These are phyloP conservation scores for Mycena indigotica DNA, from an alignment of 768 basidiomycete species.

Conservation along the genomic window DNA sequence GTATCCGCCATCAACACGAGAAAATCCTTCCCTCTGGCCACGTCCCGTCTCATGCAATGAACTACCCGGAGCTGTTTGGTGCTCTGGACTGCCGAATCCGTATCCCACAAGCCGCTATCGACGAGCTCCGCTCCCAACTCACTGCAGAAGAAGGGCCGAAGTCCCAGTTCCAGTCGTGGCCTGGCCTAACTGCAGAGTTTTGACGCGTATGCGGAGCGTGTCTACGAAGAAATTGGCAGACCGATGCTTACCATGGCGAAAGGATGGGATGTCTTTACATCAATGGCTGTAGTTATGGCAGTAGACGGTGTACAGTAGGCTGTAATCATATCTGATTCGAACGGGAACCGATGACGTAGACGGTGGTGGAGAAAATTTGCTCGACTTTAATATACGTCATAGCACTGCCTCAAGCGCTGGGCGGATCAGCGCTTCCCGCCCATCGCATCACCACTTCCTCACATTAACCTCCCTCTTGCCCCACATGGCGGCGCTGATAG, in stretches of 20 bases:
- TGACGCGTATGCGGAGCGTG: background rate
- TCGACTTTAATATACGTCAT: too few species aligned
- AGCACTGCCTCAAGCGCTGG: too few species aligned
- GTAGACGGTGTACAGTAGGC: too few species aligned
- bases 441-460: too few species aligned
- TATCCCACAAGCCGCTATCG: constrained; percentile 13
- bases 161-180: background rate
- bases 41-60: constrained; percentile 11
- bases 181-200: constrained; percentile 10
- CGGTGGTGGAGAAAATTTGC: too few species aligned
- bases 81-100: constrained; percentile 16
- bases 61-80: constrained; percentile 10
- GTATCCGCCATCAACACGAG: constrained; percentile 19
- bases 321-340: too few species aligned
- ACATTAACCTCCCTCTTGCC: too few species aligned
- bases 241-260: background rate
- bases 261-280: constrained; percentile 8
- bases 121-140: constrained; percentile 4
- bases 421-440: too few species aligned
- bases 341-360: too few species aligned
- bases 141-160: constrained; percentile 5
- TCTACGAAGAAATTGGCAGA: constrained; percentile 1
- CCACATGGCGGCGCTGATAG: too few species aligned
- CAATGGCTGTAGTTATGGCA: background rate
- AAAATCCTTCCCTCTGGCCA: constrained; percentile 27